Conservation (phyloP, 164 flowering plant species). For the Stephania japonica region DNA sequence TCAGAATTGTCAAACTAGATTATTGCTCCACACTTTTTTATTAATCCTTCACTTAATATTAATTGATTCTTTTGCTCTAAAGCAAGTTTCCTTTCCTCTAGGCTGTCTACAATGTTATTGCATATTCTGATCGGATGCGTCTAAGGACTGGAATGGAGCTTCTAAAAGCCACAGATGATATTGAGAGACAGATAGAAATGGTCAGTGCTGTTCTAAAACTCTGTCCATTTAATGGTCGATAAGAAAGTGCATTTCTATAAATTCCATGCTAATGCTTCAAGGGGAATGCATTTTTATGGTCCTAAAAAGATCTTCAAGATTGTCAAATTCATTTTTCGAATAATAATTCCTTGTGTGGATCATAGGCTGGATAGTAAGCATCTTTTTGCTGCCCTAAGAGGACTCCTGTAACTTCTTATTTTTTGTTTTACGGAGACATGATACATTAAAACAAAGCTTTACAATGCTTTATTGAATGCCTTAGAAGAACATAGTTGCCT, state of each 20-base stretch:
- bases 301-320: neutral
- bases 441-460: no score
- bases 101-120: conserved; percentile 79
- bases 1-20: neutral
- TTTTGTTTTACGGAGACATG: no score
- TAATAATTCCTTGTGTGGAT: neutral
- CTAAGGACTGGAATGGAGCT: conserved; percentile 76
- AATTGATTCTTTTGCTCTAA: neutral
- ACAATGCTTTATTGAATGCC: no score
- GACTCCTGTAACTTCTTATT: neutral
- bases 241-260: neutral
- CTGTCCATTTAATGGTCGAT: neutral
- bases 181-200: conserved; percentile 67
- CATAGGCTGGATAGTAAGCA: neutral
- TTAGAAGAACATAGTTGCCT: no score
- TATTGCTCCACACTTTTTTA: neutral
- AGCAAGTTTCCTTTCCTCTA: conserved; percentile 13
- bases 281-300: neutral
- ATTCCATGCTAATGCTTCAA: neutral
- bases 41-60: neutral
- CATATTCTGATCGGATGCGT: conserved; percentile 54
- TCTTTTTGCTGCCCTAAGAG: neutral
- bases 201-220: conserved; percentile 27
- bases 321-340: no score
- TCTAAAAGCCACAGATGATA: conserved; percentile 57